These are phyloP conservation scores for Colletotrichum tropicale DNA, from an alignment of 2,329 filamentous ascomycete species.

Conservation along the genomic window DNA sequence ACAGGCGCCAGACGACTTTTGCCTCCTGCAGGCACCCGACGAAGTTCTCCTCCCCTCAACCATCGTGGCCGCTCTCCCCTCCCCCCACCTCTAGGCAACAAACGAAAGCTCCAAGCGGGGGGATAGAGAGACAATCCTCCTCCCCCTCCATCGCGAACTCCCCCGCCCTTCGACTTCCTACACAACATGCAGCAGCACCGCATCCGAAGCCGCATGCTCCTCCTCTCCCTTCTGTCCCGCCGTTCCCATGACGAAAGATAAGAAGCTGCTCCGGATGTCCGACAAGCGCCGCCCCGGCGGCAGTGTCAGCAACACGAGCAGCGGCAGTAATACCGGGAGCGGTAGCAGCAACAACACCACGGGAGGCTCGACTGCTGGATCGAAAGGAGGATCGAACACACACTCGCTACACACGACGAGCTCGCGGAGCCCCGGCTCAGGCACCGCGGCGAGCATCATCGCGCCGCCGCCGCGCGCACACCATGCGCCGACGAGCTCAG, in stretches of 20 bases:
- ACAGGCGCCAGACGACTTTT: background rate
- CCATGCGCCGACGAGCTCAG: constrained; percentile 38
- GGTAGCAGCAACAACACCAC: constrained; percentile 13
- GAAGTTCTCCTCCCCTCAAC: background rate
- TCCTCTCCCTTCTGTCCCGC: background rate
- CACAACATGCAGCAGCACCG: constrained; percentile 20
- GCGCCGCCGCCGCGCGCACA: constrained; percentile 43
- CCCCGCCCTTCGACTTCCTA: background rate
- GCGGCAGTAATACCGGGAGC: constrained; percentile 29
- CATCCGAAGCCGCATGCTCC: background rate
- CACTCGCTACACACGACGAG: constrained; percentile 33
- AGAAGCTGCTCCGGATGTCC: constrained; percentile 21
- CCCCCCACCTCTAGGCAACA: background rate
- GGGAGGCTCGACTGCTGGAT: background rate
- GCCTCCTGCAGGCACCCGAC: background rate
- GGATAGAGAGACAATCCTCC: background rate
- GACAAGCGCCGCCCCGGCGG: constrained; percentile 48
- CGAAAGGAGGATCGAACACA: constrained; percentile 11
- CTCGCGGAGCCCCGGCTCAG: constrained; percentile 24
- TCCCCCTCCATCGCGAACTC: background rate
- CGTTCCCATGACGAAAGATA: constrained; percentile 24
- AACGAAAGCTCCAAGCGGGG: background rate
- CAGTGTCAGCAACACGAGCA: constrained; percentile 14
- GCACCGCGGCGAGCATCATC: constrained; percentile 34
- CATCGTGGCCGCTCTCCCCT: background rate